Percentiles rank a stretch among this genome's conserved stretches.
These are phyloP conservation scores for Saccharomycopsis sp. DNA, from an alignment of 805 yeast genomes.

Conservation along the genomic window DNA sequence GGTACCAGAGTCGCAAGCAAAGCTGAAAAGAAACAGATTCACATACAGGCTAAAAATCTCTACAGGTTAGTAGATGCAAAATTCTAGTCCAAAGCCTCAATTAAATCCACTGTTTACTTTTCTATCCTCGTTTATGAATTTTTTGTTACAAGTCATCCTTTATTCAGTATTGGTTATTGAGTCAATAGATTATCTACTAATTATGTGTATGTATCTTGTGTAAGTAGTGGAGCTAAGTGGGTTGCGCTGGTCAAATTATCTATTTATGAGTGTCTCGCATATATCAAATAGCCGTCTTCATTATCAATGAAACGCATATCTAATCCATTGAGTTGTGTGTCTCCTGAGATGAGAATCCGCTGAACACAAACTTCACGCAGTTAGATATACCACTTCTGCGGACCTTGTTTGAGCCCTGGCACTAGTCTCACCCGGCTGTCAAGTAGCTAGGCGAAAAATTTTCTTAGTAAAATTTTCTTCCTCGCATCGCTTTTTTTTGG, in stretches of 20 bases:
- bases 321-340: too few species aligned
- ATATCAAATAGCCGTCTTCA: too few species aligned
- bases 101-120: too few species aligned
- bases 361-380: not conserved
- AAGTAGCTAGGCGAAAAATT: not conserved
- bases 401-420: not conserved
- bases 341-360: too few species aligned
- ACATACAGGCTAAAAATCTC: slow-evolving; percentile 53
- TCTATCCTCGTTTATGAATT: too few species aligned
- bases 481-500: not conserved
- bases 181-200: not conserved
- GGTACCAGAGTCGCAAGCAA: slow-evolving; percentile 55
- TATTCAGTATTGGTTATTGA: not conserved
- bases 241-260: too few species aligned
- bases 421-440: not conserved
- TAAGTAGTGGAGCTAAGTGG: too few species aligned
- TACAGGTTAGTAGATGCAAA: slow-evolving; percentile 30
- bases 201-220: not conserved
- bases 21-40: slow-evolving; percentile 49
- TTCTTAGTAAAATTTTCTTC: not conserved
- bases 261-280: too few species aligned
- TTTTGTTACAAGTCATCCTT: too few species aligned
- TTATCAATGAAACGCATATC: too few species aligned
- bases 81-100: too few species aligned
- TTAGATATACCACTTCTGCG: not conserved